Evolutionary conservation across 768 basidiomycete genomes (phyloP).

Genomic region (Kwoniella europaea): DNA sequence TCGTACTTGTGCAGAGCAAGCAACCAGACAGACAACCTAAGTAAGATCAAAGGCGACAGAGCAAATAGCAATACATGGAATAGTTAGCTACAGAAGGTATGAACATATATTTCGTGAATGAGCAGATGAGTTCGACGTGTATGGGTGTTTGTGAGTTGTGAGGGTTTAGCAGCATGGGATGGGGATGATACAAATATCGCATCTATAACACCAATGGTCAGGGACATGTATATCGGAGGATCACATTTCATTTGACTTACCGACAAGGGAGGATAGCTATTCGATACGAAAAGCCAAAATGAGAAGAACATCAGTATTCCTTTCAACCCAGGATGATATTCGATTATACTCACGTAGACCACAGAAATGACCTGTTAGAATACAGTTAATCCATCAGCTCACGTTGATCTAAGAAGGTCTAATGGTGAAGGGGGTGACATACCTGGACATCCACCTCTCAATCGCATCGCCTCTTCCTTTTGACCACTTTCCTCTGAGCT

Average conservation of each 20-base stretch:
- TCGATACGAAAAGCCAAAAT: neutral
- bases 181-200: slow-evolving; percentile 54
- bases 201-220: slow-evolving; percentile 10
- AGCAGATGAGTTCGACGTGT: too few species aligned
- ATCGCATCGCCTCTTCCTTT: slow-evolving; percentile 34
- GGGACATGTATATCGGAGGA: neutral
- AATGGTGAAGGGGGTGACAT: neutral
- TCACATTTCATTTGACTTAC: slow-evolving; percentile 18
- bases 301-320: neutral
- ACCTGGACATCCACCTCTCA: slow-evolving; percentile 53
- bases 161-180: slow-evolving; percentile 45
- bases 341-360: slow-evolving; percentile 43
- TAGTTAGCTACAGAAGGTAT: too few species aligned
- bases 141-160: too few species aligned
- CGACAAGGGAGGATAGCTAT: slow-evolving; percentile 49
- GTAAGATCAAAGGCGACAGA: too few species aligned
- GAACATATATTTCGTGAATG: too few species aligned
- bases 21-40: too few species aligned
- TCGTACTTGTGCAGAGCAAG: too few species aligned
- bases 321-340: neutral
- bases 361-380: slow-evolving; percentile 38
- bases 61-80: too few species aligned
- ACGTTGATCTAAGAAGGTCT: neutral
- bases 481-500: slow-evolving; percentile 26
- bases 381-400: neutral